Conservation (phyloP, 2,329 filamentous ascomycete genomes). For the Arachnomyces sp. region DNA sequence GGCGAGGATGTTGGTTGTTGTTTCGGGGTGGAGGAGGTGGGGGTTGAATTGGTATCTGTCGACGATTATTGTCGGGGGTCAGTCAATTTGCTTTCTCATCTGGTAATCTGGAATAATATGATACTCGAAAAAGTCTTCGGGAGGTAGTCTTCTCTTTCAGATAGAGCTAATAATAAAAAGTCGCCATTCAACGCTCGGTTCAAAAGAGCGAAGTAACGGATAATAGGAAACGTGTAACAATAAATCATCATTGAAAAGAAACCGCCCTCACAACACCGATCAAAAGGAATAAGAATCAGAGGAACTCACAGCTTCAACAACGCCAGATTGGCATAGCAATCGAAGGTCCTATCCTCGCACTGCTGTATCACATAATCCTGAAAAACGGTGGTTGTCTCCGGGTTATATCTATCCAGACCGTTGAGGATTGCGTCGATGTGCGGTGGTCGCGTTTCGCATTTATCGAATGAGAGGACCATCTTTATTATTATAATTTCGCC, state of each 20-base stretch:
- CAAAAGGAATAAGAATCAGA: constrained; percentile 11
- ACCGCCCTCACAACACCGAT: neutral
- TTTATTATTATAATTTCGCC: no score
- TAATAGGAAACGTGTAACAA: constrained; percentile 94
- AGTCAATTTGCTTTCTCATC: constrained; percentile 5
- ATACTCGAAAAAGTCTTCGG: neutral
- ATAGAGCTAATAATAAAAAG: constrained; percentile 62
- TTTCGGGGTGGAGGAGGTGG: constrained; percentile 91
- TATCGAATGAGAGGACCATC: constrained; percentile 55
- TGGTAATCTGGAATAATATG: neutral
- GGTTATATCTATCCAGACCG: constrained; percentile 96
- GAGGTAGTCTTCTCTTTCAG: constrained; percentile 46
- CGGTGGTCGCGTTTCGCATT: constrained; percentile 83
- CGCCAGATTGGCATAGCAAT: constrained; percentile 94
- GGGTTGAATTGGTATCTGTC: constrained; percentile 98
- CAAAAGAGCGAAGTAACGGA: constrained; percentile 53
- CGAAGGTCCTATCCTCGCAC: constrained; percentile 89
- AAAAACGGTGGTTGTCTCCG: constrained; percentile 86
- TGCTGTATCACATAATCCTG: constrained; percentile 92
- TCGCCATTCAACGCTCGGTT: constrained; percentile 57
- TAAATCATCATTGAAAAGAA: constrained; percentile 59
- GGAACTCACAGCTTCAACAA: constrained; percentile 80
- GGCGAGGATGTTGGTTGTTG: constrained; percentile 97
- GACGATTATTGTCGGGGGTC: constrained; percentile 7
- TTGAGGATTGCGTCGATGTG: constrained; percentile 91